Conservation (phyloP, 148 eudicot species). For the Rhododendron ferrugineum region DNA sequence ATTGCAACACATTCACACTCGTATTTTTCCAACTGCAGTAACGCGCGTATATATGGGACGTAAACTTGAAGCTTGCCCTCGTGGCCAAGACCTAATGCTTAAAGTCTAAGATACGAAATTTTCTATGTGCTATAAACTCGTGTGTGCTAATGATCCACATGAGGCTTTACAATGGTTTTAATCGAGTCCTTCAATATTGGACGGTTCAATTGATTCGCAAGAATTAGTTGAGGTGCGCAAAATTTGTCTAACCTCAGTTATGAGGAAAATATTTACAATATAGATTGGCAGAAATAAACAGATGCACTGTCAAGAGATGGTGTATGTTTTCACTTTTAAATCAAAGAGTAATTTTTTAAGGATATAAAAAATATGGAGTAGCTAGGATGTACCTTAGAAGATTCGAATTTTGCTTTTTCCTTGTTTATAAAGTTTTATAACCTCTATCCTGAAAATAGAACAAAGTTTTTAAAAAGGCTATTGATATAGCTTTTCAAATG, state of each 20-base stretch:
- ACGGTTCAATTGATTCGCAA: background rate
- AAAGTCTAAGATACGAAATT: too few species aligned
- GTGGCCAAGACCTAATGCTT: too few species aligned
- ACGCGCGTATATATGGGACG: background rate
- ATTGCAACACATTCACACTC: background rate
- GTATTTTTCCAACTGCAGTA: background rate
- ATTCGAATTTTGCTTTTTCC: background rate
- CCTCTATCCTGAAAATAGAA: background rate
- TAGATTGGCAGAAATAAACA: background rate
- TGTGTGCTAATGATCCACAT: too few species aligned
- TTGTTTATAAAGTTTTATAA: background rate
- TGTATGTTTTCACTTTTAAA: background rate
- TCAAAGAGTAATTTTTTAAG: background rate
- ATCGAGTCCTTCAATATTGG: background rate
- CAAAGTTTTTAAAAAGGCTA: background rate
- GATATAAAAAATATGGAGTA: background rate
- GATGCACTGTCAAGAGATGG: background rate
- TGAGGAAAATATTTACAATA: background rate
- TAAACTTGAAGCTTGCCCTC: background rate
- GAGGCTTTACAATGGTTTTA: too few species aligned
- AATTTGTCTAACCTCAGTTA: background rate
- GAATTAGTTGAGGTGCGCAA: background rate
- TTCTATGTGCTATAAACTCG: too few species aligned
- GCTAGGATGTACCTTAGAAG: background rate
- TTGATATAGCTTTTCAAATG: background rate